Evolutionary conservation across 306 rosid genomes (phyloP).

Genomic region (Canavalia gladiata): DNA sequence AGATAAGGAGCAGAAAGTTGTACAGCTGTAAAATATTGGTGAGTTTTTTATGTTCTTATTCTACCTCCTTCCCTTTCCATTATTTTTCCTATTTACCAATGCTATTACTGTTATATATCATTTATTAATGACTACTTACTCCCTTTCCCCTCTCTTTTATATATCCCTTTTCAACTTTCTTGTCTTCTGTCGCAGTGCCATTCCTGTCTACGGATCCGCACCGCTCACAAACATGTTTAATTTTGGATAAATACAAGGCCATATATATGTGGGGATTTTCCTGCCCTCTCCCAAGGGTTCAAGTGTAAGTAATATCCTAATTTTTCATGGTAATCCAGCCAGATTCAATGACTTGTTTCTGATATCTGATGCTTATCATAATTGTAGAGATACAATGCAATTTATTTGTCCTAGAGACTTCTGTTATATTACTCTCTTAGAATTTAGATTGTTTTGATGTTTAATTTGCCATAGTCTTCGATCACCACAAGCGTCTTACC

Average conservation of each 20-base stretch:
- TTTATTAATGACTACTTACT: conserved; percentile 33
- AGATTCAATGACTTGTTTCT: conserved; percentile 21
- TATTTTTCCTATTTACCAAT: background rate
- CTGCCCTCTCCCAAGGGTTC: background rate
- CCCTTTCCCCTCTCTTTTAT: background rate
- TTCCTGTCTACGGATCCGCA: conserved; percentile 43
- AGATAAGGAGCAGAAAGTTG: conserved; percentile 57
- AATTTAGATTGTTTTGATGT: conserved; percentile 26
- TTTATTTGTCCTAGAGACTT: background rate
- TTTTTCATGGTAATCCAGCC: background rate
- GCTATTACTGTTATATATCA: background rate
- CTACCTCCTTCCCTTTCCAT: conserved; percentile 6
- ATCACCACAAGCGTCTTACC: conserved; percentile 10
- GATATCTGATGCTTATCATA: conserved; percentile 28
- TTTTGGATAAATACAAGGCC: background rate
- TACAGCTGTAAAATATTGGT: conserved; percentile 57
- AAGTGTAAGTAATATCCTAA: conserved; percentile 30
- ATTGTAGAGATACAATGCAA: background rate
- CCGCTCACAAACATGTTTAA: conserved; percentile 39
- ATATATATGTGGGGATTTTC: background rate
- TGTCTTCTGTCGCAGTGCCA: conserved; percentile 50
- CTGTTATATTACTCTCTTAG: background rate
- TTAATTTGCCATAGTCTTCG: background rate
- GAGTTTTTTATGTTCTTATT: conserved; percentile 8
- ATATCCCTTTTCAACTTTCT: background rate